Percentiles rank a stretch among this genome's conserved stretches.
phyloP scores from a whole-genome alignment of 176 grass and related monocot species.

The Themeda triandra region DNA sequence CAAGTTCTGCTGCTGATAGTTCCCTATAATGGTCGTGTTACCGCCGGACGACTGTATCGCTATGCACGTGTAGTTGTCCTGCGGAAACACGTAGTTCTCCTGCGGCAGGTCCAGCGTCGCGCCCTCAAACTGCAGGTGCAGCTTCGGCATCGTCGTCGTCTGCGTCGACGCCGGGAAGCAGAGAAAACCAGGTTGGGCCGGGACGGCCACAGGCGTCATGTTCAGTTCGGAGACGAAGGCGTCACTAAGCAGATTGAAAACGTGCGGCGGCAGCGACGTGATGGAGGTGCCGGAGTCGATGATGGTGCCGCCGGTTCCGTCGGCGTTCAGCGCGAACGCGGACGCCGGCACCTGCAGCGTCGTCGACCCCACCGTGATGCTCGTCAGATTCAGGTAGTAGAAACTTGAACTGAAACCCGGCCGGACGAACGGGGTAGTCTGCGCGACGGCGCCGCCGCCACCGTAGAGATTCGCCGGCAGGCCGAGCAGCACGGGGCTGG shows the following conservation, averaged over 20 bases:
- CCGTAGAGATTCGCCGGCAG: conserved; percentile 19
- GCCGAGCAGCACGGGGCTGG: no score
- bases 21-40: conserved; percentile 41
- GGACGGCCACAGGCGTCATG: conserved; percentile 26
- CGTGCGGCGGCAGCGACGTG: conserved; percentile 4
- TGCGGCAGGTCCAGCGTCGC: conserved; percentile 47
- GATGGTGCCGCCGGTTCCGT: conserved; percentile 31
- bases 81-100: conserved; percentile 49
- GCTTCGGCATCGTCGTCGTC: conserved; percentile 23
- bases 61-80: not conserved
- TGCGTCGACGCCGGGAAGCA: conserved; percentile 27
- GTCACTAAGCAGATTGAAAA: conserved; percentile 14
- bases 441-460: not conserved
- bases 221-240: conserved; percentile 31
- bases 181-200: not conserved
- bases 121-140: conserved; percentile 34
- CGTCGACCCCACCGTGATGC: conserved; percentile 36
- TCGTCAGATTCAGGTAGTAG: conserved; percentile 27
- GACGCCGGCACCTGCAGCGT: conserved; percentile 30
- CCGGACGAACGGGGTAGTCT: conserved; percentile 21
- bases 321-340: not conserved
- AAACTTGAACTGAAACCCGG: no score
- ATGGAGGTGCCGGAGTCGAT: conserved; percentile 46
- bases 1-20: conserved; percentile 29
- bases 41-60: conserved; percentile 6